Base-by-base conservation (phyloP, 1,139 yeast genomes). In the Candida sanyaensis region DNA sequence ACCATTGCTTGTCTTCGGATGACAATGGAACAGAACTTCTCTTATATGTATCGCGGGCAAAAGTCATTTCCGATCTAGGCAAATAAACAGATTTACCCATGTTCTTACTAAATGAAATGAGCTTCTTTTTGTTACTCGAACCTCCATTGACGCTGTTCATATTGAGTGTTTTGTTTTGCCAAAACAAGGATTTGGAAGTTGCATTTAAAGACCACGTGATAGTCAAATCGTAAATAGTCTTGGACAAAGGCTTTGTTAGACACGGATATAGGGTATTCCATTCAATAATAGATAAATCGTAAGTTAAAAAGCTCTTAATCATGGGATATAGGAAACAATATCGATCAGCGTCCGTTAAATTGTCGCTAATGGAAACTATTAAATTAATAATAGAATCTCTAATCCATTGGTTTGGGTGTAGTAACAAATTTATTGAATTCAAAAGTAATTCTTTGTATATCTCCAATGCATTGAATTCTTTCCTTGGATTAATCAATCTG, bases 331-430 rank as follows among this genome's bases (percentile, higher is more conserved):
- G 67, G 61, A 90, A 78, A 60, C 98, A 92, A 56, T 87, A 88
- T 9, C 82, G 68, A 58, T 93, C 97, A 0, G 97, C 96, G 30
- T 83, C 77, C 12, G 85, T 74, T 39, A 91, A 65, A 58, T 83
- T 83, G 2, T 74, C 73, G 2, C 88, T 81, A 3, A 88, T 78
- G 0, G 87, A 77, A 1, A 87, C 71, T 1, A 91, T 72, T 44
- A 91, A 71, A 4, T 76, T 68, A 34, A 91, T 61, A 0, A 87
- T 81, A 2, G 88, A 79, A 51, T 87, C 89, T 41, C 97, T 71
- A 7, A 93, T 85, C 86, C 96, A 86, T 49, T 83, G 86, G 63
- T 91, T 91, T 0, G 99, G 99, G 61, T 91, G 97, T 8, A 93
- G 65, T 1, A 87, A 62, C 9, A 75, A 61, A 42, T 61, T 60